phyloP scores from a whole-genome alignment of 192 early-diverging fungal species.

The Linnemannia hyalina region DNA sequence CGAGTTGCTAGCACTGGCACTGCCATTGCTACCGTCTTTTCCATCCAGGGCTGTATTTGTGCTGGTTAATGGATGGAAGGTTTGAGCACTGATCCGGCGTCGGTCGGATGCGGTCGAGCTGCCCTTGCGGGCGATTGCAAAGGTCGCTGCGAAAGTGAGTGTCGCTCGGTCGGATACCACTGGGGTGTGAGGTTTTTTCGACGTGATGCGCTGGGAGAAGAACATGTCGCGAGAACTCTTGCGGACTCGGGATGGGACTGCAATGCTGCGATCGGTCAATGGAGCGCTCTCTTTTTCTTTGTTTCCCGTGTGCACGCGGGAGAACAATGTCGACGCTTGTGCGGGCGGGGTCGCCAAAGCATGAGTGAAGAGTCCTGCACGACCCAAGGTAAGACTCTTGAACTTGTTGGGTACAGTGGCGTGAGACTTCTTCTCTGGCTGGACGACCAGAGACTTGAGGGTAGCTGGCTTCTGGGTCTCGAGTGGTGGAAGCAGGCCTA shows the following conservation, averaged over 20 bases:
- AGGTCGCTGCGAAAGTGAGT: slow-evolving; percentile 23
- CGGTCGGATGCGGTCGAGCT: slow-evolving; percentile 10
- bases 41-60: not conserved
- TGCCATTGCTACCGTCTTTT: not conserved
- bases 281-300: not conserved
- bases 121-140: slow-evolving; percentile 26
- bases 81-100: slow-evolving; percentile 22
- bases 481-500: not conserved
- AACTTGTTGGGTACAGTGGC: not conserved
- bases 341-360: too few species aligned
- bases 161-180: slow-evolving; percentile 1
- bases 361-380: not conserved
- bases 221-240: slow-evolving; percentile 8
- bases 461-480: not conserved
- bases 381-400: slow-evolving; percentile 8
- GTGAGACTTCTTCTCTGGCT: not conserved
- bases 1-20: not conserved
- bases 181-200: not conserved
- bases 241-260: not conserved
- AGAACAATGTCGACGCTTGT: not conserved
- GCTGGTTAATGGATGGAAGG: slow-evolving; percentile 29
- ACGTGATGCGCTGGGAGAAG: not conserved
- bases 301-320: not conserved
- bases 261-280: not conserved
- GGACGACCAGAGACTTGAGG: not conserved